These are phyloP conservation scores for Auxenochlorella pyrenoidosa DNA, from an alignment of 139 green algal species.

Conservation along the genomic window DNA sequence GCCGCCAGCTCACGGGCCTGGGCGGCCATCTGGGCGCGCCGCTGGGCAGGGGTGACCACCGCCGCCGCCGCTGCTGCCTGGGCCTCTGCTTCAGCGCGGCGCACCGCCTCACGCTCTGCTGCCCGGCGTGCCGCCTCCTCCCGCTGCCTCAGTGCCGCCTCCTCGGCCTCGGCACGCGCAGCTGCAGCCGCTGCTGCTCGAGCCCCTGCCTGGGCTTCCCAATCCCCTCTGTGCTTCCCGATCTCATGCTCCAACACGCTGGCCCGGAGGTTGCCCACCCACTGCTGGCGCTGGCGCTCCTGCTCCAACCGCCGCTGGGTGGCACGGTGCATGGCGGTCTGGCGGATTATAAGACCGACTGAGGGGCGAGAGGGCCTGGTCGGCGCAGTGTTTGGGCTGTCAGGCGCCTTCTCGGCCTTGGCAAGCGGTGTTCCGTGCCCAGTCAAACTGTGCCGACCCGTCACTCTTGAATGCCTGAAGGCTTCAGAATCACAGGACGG, in stretches of 20 bases:
- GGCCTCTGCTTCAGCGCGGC: background rate
- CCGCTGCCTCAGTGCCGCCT: background rate
- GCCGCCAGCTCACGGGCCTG: slow-evolving; percentile 41
- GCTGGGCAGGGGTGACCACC: slow-evolving; percentile 34
- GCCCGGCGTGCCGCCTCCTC: background rate
- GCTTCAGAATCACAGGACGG: too few relatives aligned
- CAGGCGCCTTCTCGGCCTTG: too few relatives aligned
- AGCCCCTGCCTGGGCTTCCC: background rate
- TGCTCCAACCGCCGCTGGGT: background rate
- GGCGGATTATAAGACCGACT: too few relatives aligned
- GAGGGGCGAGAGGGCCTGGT: too few relatives aligned
- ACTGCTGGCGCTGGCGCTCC: background rate
- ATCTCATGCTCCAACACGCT: background rate
- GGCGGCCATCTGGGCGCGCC: slow-evolving; percentile 27
- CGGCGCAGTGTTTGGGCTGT: too few relatives aligned
- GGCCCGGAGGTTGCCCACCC: background rate
- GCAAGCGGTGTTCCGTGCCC: too few relatives aligned
- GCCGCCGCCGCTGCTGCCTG: background rate
- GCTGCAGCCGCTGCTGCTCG: background rate
- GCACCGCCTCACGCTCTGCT: background rate
- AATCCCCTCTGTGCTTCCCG: background rate
- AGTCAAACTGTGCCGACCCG: too few relatives aligned
- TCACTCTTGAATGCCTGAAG: too few relatives aligned
- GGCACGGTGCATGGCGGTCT: background rate
- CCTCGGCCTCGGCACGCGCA: background rate